Evolutionary conservation across 257 asterid genomes (phyloP).

Genomic region (Salvia rosmarinus): DNA sequence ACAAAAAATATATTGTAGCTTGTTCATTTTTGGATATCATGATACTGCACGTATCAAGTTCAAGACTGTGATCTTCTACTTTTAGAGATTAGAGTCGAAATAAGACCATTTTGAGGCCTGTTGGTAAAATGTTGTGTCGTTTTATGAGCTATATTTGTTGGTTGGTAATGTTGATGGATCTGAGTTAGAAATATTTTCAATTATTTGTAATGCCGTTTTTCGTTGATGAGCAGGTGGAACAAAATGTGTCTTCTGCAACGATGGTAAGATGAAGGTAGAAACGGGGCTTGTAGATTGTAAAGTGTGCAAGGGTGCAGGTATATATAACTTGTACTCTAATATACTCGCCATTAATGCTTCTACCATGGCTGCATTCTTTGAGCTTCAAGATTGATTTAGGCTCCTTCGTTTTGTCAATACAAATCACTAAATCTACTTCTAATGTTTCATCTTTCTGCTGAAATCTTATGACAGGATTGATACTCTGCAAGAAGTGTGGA

Average conservation of each 20-base stretch:
- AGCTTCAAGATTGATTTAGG: not conserved
- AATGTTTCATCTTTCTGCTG: not conserved
- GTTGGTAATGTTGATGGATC: not conserved
- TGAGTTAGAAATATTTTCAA: not conserved
- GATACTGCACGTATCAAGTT: not conserved
- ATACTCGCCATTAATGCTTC: not conserved
- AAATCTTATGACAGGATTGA: slow-evolving; percentile 54
- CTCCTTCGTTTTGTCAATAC: not conserved
- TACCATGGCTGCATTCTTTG: not conserved
- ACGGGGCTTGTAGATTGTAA: slow-evolving; percentile 77
- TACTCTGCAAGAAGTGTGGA: slow-evolving; percentile 90
- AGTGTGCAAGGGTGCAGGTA: slow-evolving; percentile 98
- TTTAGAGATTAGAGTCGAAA: too few relatives aligned
- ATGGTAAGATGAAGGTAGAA: slow-evolving; percentile 90
- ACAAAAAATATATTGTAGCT: not conserved
- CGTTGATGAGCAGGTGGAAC: slow-evolving; percentile 74
- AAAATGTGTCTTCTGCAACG: slow-evolving; percentile 85
- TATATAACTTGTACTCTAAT: too few relatives aligned
- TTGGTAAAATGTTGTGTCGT: too few relatives aligned
- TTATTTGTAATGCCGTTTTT: not conserved
- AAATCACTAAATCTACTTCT: not conserved
- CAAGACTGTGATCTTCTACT: too few relatives aligned
- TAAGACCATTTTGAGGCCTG: too few relatives aligned
- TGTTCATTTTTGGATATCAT: not conserved
- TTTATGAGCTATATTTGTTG: not conserved